Percentiles rank a stretch among this genome's conserved stretches.
These are phyloP conservation scores for Pestalotiopsis sp. DNA, from an alignment of 2,329 filamentous ascomycete genomes.

Conservation along the genomic window DNA sequence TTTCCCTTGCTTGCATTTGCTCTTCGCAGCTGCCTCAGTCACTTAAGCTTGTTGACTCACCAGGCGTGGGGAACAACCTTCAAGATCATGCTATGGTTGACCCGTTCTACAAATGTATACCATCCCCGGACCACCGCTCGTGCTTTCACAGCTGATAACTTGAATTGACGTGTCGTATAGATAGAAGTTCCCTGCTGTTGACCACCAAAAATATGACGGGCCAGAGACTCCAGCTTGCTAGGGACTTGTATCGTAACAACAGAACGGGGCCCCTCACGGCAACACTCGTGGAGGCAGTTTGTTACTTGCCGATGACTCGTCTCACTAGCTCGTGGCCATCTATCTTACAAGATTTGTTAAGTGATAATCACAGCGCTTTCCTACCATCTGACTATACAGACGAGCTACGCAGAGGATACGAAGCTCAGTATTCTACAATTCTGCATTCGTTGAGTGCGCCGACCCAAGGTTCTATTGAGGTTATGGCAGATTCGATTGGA, in stretches of 20 bases:
- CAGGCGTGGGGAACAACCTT: background rate
- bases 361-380: background rate
- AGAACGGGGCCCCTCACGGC: background rate
- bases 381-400: background rate
- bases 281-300: background rate
- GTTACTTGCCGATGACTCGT: background rate
- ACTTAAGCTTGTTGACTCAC: background rate
- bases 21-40: too few species aligned
- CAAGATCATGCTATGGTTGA: background rate
- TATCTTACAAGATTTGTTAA: background rate
- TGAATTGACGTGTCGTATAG: background rate
- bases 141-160: background rate
- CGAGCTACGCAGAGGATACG: background rate
- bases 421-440: background rate
- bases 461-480: background rate
- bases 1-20: too few species aligned
- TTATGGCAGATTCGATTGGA: background rate
- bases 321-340: background rate
- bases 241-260: background rate
- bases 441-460: background rate
- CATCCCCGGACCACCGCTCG: background rate
- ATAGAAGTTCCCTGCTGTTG: background rate
- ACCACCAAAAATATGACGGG: background rate
- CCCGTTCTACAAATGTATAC: background rate
- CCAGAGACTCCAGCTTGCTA: background rate